Conservation (phyloP, 2,329 filamentous ascomycete species). For the Xylaria sp. region DNA sequence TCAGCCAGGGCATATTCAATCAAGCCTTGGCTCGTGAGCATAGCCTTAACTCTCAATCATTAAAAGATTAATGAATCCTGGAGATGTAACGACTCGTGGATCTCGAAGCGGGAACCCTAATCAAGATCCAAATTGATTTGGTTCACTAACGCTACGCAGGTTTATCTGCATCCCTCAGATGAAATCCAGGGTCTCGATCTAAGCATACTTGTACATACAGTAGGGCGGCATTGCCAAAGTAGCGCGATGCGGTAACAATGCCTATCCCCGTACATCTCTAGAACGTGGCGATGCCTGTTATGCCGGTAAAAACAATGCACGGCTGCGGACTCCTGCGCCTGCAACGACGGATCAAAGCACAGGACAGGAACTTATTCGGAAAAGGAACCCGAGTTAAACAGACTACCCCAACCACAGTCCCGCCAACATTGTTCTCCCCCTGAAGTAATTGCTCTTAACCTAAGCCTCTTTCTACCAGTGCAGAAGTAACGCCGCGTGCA, state of each 20-base stretch:
- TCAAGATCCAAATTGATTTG: slow-evolving; percentile 23
- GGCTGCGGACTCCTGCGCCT: slow-evolving; percentile 44
- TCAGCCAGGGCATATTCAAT: slow-evolving; percentile 29
- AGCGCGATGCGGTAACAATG: slow-evolving; percentile 31
- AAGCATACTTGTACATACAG: slow-evolving; percentile 14
- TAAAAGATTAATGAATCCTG: slow-evolving; percentile 4
- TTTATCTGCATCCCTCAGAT: slow-evolving; percentile 26
- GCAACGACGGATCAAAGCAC: slow-evolving; percentile 36
- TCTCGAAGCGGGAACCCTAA: slow-evolving; percentile 34
- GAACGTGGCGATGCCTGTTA: slow-evolving; percentile 46
- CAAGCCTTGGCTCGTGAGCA: background rate
- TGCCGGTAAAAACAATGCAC: slow-evolving; percentile 48
- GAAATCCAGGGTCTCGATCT: slow-evolving; percentile 27
- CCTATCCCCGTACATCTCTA: slow-evolving; percentile 37
- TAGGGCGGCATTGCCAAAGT: slow-evolving; percentile 21
- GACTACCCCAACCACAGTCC: slow-evolving; percentile 34
- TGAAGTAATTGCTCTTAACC: slow-evolving; percentile 16
- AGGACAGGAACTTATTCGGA: slow-evolving; percentile 42
- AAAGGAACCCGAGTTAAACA: slow-evolving; percentile 44
- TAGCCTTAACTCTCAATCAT: background rate
- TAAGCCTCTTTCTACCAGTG: slow-evolving; percentile 17
- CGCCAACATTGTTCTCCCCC: slow-evolving; percentile 23
- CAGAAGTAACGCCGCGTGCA: slow-evolving; percentile 29
- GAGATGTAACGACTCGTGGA: slow-evolving; percentile 24
- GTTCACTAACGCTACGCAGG: slow-evolving; percentile 20